phyloP scores from a whole-genome alignment of 345 rosid species.

The Cardamine chenopodiifolia region DNA sequence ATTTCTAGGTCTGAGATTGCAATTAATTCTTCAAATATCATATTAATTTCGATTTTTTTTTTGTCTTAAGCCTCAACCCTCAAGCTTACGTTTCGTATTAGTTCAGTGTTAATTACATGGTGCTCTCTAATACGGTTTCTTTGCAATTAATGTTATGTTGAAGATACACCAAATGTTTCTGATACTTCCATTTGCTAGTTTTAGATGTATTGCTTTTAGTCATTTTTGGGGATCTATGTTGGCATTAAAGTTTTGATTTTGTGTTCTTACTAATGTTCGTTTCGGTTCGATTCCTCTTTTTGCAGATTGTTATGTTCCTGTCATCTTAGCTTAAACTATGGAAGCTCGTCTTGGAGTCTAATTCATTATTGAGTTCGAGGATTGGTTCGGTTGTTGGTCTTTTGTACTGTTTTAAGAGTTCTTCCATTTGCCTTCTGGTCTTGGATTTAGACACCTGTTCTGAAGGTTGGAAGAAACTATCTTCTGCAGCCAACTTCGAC shows the following conservation, averaged over 20 bases:
- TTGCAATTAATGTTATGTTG: not conserved
- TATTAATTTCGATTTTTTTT: not conserved
- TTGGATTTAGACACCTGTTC: slow-evolving; percentile 46
- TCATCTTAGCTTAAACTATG: slow-evolving; percentile 24
- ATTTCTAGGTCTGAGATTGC: not conserved
- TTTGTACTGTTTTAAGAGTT: slow-evolving; percentile 16
- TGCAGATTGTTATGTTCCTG: slow-evolving; percentile 24
- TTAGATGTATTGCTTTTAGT: not conserved
- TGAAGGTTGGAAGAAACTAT: slow-evolving; percentile 48
- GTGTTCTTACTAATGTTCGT: not conserved
- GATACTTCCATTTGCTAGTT: slow-evolving; percentile 14
- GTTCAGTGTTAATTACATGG: not conserved
- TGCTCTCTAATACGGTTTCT: slow-evolving; percentile 1
- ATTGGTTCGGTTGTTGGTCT: slow-evolving; percentile 48
- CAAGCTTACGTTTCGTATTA: not conserved
- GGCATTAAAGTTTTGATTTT: slow-evolving; percentile 1
- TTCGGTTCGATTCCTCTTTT: not conserved
- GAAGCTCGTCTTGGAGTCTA: slow-evolving; percentile 22
- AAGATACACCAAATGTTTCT: slow-evolving; percentile 7
- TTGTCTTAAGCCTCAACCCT: not conserved
- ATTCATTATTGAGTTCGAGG: slow-evolving; percentile 21
- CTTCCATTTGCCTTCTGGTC: slow-evolving; percentile 26
- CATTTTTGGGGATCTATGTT: not conserved
- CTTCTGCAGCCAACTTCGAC: slow-evolving; percentile 46
- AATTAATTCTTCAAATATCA: too few species aligned